Evolutionary conservation across 2,329 filamentous ascomycete genomes (phyloP).

Genomic region (Fusarium sp.): DNA sequence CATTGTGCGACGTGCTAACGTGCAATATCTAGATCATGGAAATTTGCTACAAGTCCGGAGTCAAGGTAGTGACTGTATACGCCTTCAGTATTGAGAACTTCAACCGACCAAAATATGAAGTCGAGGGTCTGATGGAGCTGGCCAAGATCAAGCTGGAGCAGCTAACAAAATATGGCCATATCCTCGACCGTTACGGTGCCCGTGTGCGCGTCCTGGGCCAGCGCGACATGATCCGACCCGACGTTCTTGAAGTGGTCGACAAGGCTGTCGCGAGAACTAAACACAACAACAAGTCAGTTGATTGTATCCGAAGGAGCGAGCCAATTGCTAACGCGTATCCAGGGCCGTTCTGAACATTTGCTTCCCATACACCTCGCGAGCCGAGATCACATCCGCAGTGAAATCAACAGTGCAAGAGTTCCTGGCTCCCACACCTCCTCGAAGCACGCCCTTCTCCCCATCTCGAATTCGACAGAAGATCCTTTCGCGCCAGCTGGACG

Average conservation of each 20-base stretch:
- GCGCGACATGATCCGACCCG: constrained; percentile 80
- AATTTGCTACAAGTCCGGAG: constrained; percentile 96
- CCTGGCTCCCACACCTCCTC: constrained; percentile 72
- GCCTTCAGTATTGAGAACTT: constrained; percentile 99
- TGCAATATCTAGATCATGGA: constrained; percentile 76
- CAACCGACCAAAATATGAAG: constrained; percentile 94
- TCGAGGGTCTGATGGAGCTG: constrained; percentile 96
- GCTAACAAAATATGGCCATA: constrained; percentile 88
- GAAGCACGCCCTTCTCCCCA: constrained; percentile 81
- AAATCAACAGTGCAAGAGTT: constrained; percentile 88
- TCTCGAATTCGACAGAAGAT: constrained; percentile 88
- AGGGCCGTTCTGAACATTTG: constrained; percentile 84
- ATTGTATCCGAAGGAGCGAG: background rate
- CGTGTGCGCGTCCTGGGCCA: constrained; percentile 86
- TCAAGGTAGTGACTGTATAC: constrained; percentile 96
- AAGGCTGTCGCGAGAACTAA: constrained; percentile 86
- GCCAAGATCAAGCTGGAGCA: constrained; percentile 94
- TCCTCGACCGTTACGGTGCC: constrained; percentile 92
- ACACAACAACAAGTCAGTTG: constrained; percentile 77
- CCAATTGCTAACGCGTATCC: constrained; percentile 12
- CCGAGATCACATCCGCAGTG: constrained; percentile 93
- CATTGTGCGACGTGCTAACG: constrained; percentile 1
- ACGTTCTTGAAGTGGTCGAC: constrained; percentile 89
- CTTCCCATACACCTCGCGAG: constrained; percentile 95
- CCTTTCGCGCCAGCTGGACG: constrained; percentile 68